Conservation (phyloP, 2,329 filamentous ascomycete genomes). For the Curvularia sp. region DNA sequence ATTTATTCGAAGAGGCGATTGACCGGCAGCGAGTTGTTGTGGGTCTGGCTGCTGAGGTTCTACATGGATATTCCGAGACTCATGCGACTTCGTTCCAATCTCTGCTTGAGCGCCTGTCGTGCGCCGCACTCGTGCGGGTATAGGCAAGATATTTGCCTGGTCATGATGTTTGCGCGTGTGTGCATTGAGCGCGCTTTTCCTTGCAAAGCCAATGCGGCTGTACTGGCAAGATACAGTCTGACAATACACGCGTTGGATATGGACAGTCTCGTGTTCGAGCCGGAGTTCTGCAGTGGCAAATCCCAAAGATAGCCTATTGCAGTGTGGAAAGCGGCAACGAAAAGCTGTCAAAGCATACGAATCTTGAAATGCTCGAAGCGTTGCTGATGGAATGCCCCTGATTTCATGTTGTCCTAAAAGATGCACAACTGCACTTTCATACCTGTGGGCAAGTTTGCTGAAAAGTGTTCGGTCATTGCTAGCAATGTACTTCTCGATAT, state of each 20-base stretch:
- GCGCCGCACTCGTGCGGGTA: neutral
- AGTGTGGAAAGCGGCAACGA: slow-evolving; percentile 19
- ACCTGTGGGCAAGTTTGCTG: neutral
- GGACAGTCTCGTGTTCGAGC: neutral
- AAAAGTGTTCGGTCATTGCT: neutral
- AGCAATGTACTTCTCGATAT: neutral
- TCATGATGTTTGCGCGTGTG: slow-evolving; percentile 9
- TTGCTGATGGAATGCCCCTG: neutral
- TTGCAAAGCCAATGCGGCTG: slow-evolving; percentile 15
- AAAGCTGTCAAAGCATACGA: slow-evolving; percentile 19
- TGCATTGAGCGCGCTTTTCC: slow-evolving; percentile 3
- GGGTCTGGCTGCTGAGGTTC: neutral
- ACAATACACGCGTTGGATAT: slow-evolving; percentile 16
- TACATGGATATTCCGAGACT: neutral
- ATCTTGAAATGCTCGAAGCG: slow-evolving; percentile 13
- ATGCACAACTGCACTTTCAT: neutral
- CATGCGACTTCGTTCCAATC: neutral
- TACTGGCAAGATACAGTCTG: slow-evolving; percentile 9
- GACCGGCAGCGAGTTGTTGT: neutral
- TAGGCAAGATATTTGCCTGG: neutral
- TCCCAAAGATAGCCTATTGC: slow-evolving; percentile 3
- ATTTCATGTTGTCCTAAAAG: neutral
- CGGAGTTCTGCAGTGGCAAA: slow-evolving; percentile 12
- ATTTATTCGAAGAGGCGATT: too few species aligned
- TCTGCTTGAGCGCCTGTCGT: neutral